Evolutionary conservation across 257 asterid species (phyloP).

Genomic region (Solanum dulcamara): DNA sequence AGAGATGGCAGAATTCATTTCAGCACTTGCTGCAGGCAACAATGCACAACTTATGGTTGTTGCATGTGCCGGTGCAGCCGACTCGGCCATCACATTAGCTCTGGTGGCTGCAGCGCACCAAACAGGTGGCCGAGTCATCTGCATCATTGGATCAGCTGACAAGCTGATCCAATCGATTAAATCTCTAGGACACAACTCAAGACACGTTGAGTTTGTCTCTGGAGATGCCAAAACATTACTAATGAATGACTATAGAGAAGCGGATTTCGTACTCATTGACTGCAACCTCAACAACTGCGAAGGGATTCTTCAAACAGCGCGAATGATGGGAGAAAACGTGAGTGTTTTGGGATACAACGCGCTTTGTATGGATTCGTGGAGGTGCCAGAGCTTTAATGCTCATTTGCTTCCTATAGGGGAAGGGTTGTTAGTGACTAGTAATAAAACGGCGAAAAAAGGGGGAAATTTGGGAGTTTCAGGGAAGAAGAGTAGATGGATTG

Average conservation of each 20-base stretch:
- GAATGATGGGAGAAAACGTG: not conserved
- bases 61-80: constrained; percentile 37
- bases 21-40: constrained; percentile 74
- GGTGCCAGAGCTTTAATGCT: constrained; percentile 15
- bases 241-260: constrained; percentile 16
- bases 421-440: constrained; percentile 38
- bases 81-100: constrained; percentile 33
- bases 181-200: constrained; percentile 7
- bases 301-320: constrained; percentile 10
- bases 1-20: constrained; percentile 61
- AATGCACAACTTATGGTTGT: constrained; percentile 46
- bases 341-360: constrained; percentile 59
- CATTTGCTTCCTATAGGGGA: constrained; percentile 63
- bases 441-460: not conserved
- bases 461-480: constrained; percentile 3
- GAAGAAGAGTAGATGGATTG: constrained; percentile 42
- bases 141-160: constrained; percentile 26
- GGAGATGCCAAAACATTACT: constrained; percentile 41
- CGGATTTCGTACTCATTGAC: constrained; percentile 48
- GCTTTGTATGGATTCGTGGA: constrained; percentile 27
- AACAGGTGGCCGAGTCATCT: constrained; percentile 51
- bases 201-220: constrained; percentile 21
- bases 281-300: constrained; percentile 45
- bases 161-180: constrained; percentile 8
- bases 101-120: constrained; percentile 61